A percentile compares a stretch with the other conserved stretches of the same genome.
phyloP scores from a whole-genome alignment of 2,329 filamentous ascomycete genomes.

The Talaromyces sp. region DNA sequence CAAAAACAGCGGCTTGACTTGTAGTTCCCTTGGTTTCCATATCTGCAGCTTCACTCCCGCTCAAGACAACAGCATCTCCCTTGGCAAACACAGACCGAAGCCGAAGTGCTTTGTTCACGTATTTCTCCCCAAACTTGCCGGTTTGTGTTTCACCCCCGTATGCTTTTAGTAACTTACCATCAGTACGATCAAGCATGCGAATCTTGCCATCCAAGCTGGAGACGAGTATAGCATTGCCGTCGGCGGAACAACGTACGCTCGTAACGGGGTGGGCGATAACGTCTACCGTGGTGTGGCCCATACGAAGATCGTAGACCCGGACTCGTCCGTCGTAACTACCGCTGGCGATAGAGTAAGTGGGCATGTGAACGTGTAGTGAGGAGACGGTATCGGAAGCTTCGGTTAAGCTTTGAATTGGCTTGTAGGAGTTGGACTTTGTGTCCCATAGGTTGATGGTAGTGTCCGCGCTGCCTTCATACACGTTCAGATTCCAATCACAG shows the following conservation, averaged over 20 bases:
- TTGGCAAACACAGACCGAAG: conserved; percentile 71
- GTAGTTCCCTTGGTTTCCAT: conserved; percentile 20
- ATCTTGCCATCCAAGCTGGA: conserved; percentile 72
- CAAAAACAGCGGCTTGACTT: conserved; percentile 42
- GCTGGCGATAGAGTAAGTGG: conserved; percentile 55
- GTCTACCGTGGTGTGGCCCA: conserved; percentile 67
- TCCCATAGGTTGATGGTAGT: conserved; percentile 45
- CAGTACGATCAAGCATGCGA: conserved; percentile 73
- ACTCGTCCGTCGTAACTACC: conserved; percentile 83
- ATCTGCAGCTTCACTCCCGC: conserved; percentile 65
- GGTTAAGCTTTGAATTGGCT: conserved; percentile 42
- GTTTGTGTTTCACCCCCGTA: conserved; percentile 57
- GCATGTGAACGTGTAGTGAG: conserved; percentile 37
- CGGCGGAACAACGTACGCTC: conserved; percentile 65
- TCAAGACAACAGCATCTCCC: conserved; percentile 72
- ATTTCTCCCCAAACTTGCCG: conserved; percentile 26
- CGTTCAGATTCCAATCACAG: neutral
- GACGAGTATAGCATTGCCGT: conserved; percentile 70
- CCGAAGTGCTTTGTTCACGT: conserved; percentile 66
- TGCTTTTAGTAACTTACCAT: conserved; percentile 67
- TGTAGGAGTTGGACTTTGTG: conserved; percentile 37
- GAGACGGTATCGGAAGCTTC: conserved; percentile 44
- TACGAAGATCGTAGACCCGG: conserved; percentile 75
- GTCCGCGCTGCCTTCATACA: conserved; percentile 39
- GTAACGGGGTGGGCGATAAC: conserved; percentile 68